These are phyloP conservation scores for Circinella umbellata DNA, from an alignment of 371 early-diverging fungal genomes.

Conservation along the genomic window DNA sequence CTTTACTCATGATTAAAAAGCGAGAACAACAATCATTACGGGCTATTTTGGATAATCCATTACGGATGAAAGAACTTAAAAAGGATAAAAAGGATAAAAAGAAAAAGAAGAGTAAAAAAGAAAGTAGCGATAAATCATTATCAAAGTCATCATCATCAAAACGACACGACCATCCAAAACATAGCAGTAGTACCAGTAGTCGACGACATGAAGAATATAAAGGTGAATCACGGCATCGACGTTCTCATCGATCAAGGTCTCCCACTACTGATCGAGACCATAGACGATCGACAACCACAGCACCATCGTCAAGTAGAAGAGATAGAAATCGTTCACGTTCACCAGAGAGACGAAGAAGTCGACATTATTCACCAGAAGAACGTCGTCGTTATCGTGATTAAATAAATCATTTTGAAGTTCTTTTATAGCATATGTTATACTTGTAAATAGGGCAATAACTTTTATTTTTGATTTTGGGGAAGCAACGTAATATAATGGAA, in stretches of 20 bases:
- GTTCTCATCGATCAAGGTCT: neutral
- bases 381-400: constrained; percentile 8
- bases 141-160: neutral
- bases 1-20: constrained; percentile 84
- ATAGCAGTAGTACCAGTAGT: neutral
- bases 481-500: too few species aligned
- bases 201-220: constrained; percentile 10
- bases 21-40: constrained; percentile 85
- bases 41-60: constrained; percentile 77
- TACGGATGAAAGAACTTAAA: constrained; percentile 64
- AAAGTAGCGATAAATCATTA: constrained; percentile 3
- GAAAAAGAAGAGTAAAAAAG: constrained; percentile 11
- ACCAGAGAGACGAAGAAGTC: neutral
- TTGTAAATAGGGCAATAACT: too few species aligned
- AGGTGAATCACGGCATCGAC: constrained; percentile 1
- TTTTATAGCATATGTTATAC: too few species aligned
- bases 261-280: neutral
- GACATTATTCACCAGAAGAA: neutral
- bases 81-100: constrained; percentile 51
- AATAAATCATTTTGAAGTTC: neutral
- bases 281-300: neutral
- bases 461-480: too few species aligned
- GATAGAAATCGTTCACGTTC: neutral
- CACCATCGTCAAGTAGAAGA: neutral
- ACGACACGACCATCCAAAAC: neutral